A percentile compares a stretch with the other conserved stretches of the same genome.
Conservation (phyloP, 148 eudicot species). For the Amaranthus palmeri region DNA sequence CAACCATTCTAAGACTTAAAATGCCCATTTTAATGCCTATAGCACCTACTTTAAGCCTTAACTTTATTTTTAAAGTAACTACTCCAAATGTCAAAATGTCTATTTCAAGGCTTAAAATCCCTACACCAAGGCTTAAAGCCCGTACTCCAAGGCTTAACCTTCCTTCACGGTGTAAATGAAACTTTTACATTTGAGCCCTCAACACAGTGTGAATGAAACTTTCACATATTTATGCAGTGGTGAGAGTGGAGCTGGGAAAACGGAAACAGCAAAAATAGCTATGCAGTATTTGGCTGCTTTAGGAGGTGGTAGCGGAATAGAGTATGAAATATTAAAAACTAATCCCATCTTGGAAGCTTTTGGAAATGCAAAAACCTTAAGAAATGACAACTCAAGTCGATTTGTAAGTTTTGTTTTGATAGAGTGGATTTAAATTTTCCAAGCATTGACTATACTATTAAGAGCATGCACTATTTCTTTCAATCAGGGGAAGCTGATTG, state of each 20-base stretch:
- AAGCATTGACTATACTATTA: not conserved
- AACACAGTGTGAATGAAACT: slow-evolving; percentile 19
- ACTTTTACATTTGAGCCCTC: not conserved
- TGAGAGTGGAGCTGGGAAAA: slow-evolving; percentile 98
- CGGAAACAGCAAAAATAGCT: slow-evolving; percentile 98
- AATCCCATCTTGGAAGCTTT: slow-evolving; percentile 94
- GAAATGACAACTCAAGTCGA: slow-evolving; percentile 96
- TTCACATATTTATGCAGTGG: slow-evolving; percentile 49
- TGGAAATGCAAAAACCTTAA: slow-evolving; percentile 94
- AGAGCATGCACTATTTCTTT: slow-evolving; percentile 10
- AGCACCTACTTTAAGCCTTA: no score
- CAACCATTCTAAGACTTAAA: no score
- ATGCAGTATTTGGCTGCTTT: slow-evolving; percentile 99
- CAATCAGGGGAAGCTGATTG: slow-evolving; percentile 92
- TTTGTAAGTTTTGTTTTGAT: slow-evolving; percentile 56
- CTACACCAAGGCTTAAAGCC: no score
- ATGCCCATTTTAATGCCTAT: no score
- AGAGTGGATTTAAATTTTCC: slow-evolving; percentile 2
- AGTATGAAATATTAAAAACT: slow-evolving; percentile 82
- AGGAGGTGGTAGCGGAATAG: slow-evolving; percentile 98
- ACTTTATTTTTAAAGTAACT: no score
- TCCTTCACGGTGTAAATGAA: no score
- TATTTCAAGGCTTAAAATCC: no score
- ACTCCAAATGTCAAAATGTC: no score
- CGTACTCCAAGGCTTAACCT: no score